Evolutionary conservation across 2,329 filamentous ascomycete genomes (phyloP).

Genomic region (Cercospora canescens): DNA sequence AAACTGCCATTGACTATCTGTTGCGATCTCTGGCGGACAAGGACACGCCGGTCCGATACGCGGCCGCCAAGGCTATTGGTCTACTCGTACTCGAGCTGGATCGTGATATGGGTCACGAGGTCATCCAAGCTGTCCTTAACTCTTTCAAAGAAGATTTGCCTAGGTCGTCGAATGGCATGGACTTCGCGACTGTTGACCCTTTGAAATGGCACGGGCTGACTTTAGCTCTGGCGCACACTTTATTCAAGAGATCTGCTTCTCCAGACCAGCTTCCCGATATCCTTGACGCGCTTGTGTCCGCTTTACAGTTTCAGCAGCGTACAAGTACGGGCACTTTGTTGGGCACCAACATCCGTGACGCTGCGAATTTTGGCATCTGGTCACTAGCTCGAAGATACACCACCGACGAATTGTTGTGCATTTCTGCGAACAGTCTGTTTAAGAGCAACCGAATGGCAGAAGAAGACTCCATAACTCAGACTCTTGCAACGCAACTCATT

Average conservation of each 20-base stretch:
- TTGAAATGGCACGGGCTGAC: constrained; percentile 91
- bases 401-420: constrained; percentile 70
- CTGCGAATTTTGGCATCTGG: constrained; percentile 96
- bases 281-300: constrained; percentile 73
- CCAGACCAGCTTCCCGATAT: constrained; percentile 69
- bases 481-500: constrained; percentile 78
- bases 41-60: constrained; percentile 86
- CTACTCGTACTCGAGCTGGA: constrained; percentile 80
- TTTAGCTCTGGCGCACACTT: constrained; percentile 79
- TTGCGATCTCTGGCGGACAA: constrained; percentile 78
- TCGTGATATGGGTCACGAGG: constrained; percentile 76
- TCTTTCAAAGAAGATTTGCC: constrained; percentile 64
- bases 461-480: constrained; percentile 50
- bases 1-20: constrained; percentile 79
- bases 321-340: constrained; percentile 80
- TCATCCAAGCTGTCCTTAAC: constrained; percentile 82
- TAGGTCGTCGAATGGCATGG: constrained; percentile 45
- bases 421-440: constrained; percentile 45
- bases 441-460: constrained; percentile 2
- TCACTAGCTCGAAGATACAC: constrained; percentile 83
- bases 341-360: constrained; percentile 89
- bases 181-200: constrained; percentile 75
- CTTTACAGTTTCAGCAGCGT: constrained; percentile 85
- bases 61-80: constrained; percentile 89
- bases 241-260: constrained; percentile 82